phyloP scores from a whole-genome alignment of 2,329 filamentous ascomycete genomes.

The Fusarium sp. region DNA sequence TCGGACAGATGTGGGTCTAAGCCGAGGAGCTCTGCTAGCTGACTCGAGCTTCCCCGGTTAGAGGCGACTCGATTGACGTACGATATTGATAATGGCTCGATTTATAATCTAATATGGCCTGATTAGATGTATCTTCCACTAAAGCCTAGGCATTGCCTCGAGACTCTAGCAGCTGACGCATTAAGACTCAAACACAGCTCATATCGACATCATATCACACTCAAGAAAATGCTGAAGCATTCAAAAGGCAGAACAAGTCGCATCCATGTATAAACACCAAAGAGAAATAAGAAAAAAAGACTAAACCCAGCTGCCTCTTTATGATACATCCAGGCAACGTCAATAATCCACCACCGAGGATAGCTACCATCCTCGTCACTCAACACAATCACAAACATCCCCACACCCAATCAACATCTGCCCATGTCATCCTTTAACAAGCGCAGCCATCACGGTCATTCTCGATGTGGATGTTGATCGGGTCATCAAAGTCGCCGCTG shows the following conservation, averaged over 20 bases:
- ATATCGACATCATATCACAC: not conserved
- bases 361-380: slow-evolving; percentile 20
- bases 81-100: not conserved
- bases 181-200: not conserved
- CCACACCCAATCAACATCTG: slow-evolving; percentile 7
- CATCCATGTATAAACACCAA: slow-evolving; percentile 41
- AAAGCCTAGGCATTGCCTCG: not conserved
- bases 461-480: slow-evolving; percentile 97
- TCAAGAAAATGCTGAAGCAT: not conserved
- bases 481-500: slow-evolving; percentile 95
- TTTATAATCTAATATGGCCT: not conserved
- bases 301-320: slow-evolving; percentile 28
- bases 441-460: slow-evolving; percentile 92
- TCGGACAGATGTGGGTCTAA: slow-evolving; percentile 27
- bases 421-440: slow-evolving; percentile 67
- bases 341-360: slow-evolving; percentile 28
- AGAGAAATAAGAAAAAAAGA: slow-evolving; percentile 19
- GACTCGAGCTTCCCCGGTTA: slow-evolving; percentile 9
- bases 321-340: slow-evolving; percentile 43
- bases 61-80: not conserved
- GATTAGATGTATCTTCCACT: not conserved
- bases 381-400: slow-evolving; percentile 9
- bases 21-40: slow-evolving; percentile 25
- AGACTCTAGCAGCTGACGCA: not conserved
- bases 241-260: slow-evolving; percentile 25